Evolutionary conservation across 177 flowering plant genomes (phyloP).

Genomic region (Vitis hybrid): DNA sequence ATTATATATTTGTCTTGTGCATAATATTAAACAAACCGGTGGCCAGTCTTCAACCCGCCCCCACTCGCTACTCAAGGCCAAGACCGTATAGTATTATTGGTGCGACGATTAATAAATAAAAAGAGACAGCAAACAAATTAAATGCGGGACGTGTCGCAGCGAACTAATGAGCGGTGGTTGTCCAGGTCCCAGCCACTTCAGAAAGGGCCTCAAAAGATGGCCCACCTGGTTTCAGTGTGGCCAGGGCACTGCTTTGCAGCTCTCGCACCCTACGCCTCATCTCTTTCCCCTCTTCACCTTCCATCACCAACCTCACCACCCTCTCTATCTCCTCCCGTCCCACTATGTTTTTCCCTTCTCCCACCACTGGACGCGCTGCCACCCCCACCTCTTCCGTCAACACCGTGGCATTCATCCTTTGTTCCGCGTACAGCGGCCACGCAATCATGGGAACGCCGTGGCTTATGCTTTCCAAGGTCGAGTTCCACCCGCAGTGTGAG

Average conservation of each 20-base stretch:
- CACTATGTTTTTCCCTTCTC: slow-evolving; percentile 2
- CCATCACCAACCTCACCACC: slow-evolving; percentile 38
- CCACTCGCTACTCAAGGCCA: no score
- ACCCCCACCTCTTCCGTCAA: slow-evolving; percentile 29
- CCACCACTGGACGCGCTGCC: slow-evolving; percentile 20
- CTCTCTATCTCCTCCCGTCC: slow-evolving; percentile 33
- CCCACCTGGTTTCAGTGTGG: slow-evolving; percentile 21
- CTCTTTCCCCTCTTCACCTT: slow-evolving; percentile 30
- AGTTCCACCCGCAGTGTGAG: no score
- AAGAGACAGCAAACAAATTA: no score
- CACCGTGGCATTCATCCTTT: slow-evolving; percentile 33
- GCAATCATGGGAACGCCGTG: no score
- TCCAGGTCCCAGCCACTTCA: slow-evolving; percentile 20
- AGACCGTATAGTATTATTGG: no score
- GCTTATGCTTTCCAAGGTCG: no score
- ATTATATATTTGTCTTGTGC: no score
- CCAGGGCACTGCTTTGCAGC: slow-evolving; percentile 17
- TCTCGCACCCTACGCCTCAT: slow-evolving; percentile 23
- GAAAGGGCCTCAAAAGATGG: slow-evolving; percentile 26
- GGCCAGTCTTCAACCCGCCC: no score
- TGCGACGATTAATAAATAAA: no score
- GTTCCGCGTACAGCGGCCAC: no score
- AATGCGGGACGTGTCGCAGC: not conserved
- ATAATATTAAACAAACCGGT: no score
- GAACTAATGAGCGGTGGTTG: not conserved